Evolutionary conservation across 2,329 filamentous ascomycete species (phyloP), one percentile per base, ranked within the genome.

Genomic region (Trichoderma brevicompactum): DNA sequence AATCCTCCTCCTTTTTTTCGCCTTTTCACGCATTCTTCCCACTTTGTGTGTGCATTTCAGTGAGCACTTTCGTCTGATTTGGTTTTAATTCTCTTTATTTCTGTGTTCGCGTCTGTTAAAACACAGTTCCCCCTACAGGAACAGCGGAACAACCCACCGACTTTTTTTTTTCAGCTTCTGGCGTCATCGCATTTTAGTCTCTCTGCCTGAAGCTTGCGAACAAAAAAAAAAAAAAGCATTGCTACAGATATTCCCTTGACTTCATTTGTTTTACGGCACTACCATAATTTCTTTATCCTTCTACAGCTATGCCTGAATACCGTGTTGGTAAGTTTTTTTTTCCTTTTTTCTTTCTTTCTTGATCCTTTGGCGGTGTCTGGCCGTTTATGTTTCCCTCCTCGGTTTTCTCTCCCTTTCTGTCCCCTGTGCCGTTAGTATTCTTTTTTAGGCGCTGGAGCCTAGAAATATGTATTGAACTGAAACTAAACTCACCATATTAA

Each of bases 291-390:
- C 34, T 36, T 65, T 23, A 7, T 58, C 67, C 64, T 36, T 12
- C 13, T 19, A 23, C 41, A 69, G 75, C 71, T 12, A 83, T 83
- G 81, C 76, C 79, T 68, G 72, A 78, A 64, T 83, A 83, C 69
- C 79, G 82, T 65, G 74, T 83, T 66, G 81, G 81, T 83, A 75
- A 70, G 80, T 74, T 3, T 41, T 36, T 23, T 15, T 7, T 32
- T 40, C 9, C 1, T 40, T 43, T 19, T 5, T 32, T 49, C n/a
- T 60, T 41, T 17, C 10, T 34, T 10, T 17, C 13, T 23, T 5
- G 34, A 36, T 36, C 34, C 23, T 28, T 28, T 28, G 23, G 23
- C 23, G 23, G 23, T 28, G 23, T 28, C 23, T 28, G 23, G 23
- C 23, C 23, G 23, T 5, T 5, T 28, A 28, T 28, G 23, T 28